Conservation (phyloP, 441 rosid species). For the Melastoma candidum region DNA sequence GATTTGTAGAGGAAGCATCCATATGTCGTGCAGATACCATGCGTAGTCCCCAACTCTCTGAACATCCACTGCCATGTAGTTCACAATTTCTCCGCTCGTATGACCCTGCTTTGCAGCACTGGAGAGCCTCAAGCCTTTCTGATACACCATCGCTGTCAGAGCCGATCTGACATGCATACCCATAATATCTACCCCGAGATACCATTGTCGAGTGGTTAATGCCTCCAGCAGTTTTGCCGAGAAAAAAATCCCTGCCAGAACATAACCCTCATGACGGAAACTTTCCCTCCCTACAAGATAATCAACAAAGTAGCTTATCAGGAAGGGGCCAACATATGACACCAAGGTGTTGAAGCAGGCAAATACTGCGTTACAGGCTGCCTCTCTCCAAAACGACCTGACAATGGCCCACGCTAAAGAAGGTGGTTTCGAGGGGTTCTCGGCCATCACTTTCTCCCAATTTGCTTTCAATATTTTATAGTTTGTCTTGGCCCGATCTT, state of each 20-base stretch:
- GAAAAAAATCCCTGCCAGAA: constrained; percentile 92
- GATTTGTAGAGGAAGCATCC: constrained; percentile 99
- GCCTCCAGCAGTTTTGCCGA: constrained; percentile 89
- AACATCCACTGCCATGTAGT: constrained; percentile 99
- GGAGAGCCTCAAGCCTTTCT: constrained; percentile 81
- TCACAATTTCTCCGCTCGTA: constrained; percentile 92
- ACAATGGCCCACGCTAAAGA: constrained; percentile 85
- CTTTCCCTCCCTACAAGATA: constrained; percentile 84
- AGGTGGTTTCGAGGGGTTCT: constrained; percentile 57
- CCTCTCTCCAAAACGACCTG: constrained; percentile 94
- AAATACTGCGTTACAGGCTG: constrained; percentile 88
- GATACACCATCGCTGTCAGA: constrained; percentile 91
- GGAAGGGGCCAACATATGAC: constrained; percentile 94
- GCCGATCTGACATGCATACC: constrained; percentile 99
- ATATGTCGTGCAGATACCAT: constrained; percentile 97
- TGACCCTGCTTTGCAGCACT: constrained; percentile 84
- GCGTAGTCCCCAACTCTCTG: constrained; percentile 96
- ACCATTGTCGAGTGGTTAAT: constrained; percentile 93
- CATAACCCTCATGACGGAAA: constrained; percentile 83
- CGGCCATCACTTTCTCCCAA: constrained; percentile 83
- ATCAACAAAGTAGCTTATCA: constrained; percentile 95
- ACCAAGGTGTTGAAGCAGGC: constrained; percentile 86
- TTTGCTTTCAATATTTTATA: constrained; percentile 74
- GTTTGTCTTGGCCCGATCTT: constrained; percentile 81
- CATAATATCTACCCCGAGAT: constrained; percentile 95